phyloP scores from a whole-genome alignment of 2,329 filamentous ascomycete species.

The Ophioceras dolichostomum region DNA sequence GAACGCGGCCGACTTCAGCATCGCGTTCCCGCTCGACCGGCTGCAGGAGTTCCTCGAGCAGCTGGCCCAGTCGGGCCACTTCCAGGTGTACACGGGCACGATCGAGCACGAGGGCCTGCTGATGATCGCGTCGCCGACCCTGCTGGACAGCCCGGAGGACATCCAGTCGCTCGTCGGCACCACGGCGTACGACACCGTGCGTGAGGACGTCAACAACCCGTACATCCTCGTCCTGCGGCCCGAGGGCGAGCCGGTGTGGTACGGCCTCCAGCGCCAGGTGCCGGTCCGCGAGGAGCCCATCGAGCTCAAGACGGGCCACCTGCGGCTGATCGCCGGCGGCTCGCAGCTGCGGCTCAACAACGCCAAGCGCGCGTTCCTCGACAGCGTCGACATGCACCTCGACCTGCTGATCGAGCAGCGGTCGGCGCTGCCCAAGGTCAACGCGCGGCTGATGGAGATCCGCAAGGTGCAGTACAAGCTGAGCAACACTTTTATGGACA shows the following conservation, averaged over 20 bases:
- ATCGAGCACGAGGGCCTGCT: constrained; percentile 66
- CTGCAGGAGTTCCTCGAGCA: constrained; percentile 71
- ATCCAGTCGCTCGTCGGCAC: constrained; percentile 78
- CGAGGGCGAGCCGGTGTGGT: constrained; percentile 69
- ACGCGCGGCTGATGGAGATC: constrained; percentile 82
- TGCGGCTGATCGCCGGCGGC: constrained; percentile 80
- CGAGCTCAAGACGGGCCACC: constrained; percentile 75
- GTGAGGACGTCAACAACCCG: constrained; percentile 65
- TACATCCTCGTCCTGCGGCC: constrained; percentile 80
- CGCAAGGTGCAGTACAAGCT: constrained; percentile 93
- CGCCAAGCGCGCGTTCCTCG: constrained; percentile 66
- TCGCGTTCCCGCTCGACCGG: constrained; percentile 55
- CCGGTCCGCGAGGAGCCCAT: constrained; percentile 65
- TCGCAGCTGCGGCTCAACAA: constrained; percentile 67
- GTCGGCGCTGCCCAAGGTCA: constrained; percentile 87
- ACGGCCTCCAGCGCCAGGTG: constrained; percentile 61
- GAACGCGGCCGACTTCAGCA: constrained; percentile 90
- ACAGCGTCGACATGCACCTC: constrained; percentile 70
- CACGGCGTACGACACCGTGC: constrained; percentile 38
- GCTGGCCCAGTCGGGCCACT: constrained; percentile 72
- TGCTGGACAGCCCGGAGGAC: constrained; percentile 65
- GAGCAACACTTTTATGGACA: constrained; percentile 98
- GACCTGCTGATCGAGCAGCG: constrained; percentile 85
- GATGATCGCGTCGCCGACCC: constrained; percentile 70
- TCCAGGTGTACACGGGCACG: constrained; percentile 63